Percentiles rank a stretch among this genome's conserved stretches.
These are phyloP conservation scores for Torulaspora microellipsoides DNA, from an alignment of 805 yeast genomes.

Conservation along the genomic window DNA sequence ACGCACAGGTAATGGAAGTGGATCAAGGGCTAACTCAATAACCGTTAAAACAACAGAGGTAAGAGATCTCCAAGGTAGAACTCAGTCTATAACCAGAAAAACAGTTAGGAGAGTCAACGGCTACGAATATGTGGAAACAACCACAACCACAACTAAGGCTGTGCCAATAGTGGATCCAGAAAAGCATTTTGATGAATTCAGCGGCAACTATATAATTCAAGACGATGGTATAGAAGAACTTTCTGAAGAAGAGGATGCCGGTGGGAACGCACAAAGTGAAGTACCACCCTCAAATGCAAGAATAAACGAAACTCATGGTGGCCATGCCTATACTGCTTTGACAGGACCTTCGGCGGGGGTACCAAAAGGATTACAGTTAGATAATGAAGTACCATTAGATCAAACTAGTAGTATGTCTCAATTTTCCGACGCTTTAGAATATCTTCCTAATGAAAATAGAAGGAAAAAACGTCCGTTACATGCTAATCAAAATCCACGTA, in stretches of 20 bases:
- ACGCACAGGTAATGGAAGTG: background rate
- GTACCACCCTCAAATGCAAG: slow-evolving; percentile 9
- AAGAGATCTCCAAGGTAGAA: slow-evolving; percentile 47
- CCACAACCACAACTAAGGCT: slow-evolving; percentile 37
- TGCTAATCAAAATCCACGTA: background rate
- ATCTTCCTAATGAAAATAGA: slow-evolving; percentile 9
- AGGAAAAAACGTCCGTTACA: background rate
- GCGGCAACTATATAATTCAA: slow-evolving; percentile 21
- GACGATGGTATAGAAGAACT: slow-evolving; percentile 14
- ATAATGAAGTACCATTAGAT: slow-evolving; percentile 16
- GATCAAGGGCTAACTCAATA: slow-evolving; percentile 32
- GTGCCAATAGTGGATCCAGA: slow-evolving; percentile 26
- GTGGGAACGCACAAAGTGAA: slow-evolving; percentile 24
- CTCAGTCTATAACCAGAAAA: slow-evolving; percentile 51
- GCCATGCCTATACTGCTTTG: slow-evolving; percentile 9
- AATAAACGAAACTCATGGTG: slow-evolving; percentile 1
- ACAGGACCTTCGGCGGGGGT: slow-evolving; percentile 4
- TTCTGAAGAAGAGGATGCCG: slow-evolving; percentile 23
- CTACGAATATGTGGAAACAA: slow-evolving; percentile 45
- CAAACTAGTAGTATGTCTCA: slow-evolving; percentile 25
- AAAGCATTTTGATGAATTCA: slow-evolving; percentile 31
- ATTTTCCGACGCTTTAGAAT: slow-evolving; percentile 29
- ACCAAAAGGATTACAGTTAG: background rate
- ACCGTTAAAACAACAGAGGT: slow-evolving; percentile 49
- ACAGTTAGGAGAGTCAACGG: slow-evolving; percentile 48